Base-by-base conservation (phyloP, 1,284 basidiomycete species). In the Schizophyllum amplum region DNA sequence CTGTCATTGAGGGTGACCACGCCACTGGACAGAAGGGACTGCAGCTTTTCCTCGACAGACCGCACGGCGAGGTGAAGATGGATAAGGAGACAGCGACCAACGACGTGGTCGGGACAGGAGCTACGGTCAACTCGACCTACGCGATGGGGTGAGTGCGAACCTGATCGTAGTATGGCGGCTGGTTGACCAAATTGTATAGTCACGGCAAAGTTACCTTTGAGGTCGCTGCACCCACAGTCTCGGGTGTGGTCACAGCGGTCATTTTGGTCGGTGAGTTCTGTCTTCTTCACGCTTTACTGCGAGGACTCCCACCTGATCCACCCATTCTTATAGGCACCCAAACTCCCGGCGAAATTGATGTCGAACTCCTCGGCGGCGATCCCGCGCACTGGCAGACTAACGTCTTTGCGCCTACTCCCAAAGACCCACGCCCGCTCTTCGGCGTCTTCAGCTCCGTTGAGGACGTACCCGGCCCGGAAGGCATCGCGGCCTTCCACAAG, bases 71-170 rank as follows among this genome's bases (percentile, higher is more conserved):
- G n/a, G 62, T 75, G 21, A 42, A 42, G 33, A 42, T 42, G 33
- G 33, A 42, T 17, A 42, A 17, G 33, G 63, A 63, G 20, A 71
- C 63, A 2, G 42, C 46, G 9, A 65, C 68, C 27, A 78, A 78
- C 59, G 64, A 70, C 63, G 66, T 68, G 52, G 56, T 74, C 13
- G 72, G 69, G 1, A 66, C 69, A 15, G 76, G 74, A 11, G 72
- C 76, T 0, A 78, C 75, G 2, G 63, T 77, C 33, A 77, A 78
- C 58, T 75, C 74, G 7, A 78, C 75, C 1, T 74, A 74, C 58
- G 63, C 62, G 4, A 52, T 75, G 1, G 60, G 65, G 74, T 76
- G 55, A 55, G 67, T 59, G 22, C 25, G 7, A 7, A 17, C 53
- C 11, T n/a, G 15, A 17, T 24, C 11, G 5, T 49, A 6, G 23